These are phyloP conservation scores for Jackrogersella minutella DNA, from an alignment of 495 filamentous ascomycete species.

Conservation along the genomic window DNA sequence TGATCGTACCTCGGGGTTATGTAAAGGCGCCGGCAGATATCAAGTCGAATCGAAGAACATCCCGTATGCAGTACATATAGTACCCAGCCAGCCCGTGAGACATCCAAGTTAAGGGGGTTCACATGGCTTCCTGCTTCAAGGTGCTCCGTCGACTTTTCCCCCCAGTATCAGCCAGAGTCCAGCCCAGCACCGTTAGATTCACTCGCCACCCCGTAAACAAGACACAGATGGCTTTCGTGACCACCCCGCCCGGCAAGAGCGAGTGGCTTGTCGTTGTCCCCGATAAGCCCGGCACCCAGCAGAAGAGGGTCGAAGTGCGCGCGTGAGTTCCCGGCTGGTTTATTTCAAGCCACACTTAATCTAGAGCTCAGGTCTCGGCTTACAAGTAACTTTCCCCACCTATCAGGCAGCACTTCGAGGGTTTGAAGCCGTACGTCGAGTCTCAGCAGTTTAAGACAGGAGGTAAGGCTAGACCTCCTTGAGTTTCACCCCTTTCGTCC, in stretches of 20 bases:
- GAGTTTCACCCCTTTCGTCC: neutral
- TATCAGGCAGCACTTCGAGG: constrained; percentile 64
- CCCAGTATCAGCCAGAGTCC: constrained; percentile 16
- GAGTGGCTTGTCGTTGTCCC: constrained; percentile 91
- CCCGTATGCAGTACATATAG: constrained; percentile 9
- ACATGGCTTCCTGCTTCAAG: constrained; percentile 26
- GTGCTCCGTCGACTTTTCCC: constrained; percentile 28
- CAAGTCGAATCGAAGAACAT: constrained; percentile 13
- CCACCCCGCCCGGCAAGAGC: constrained; percentile 54
- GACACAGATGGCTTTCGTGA: constrained; percentile 52
- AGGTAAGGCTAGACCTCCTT: constrained; percentile 51
- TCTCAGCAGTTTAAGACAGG: constrained; percentile 62
- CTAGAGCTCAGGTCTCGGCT: constrained; percentile 6
- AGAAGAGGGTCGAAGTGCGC: constrained; percentile 75
- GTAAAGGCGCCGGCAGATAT: constrained; percentile 21
- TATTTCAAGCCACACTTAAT: neutral
- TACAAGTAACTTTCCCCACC: constrained; percentile 18
- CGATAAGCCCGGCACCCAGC: constrained; percentile 71
- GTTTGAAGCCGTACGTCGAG: constrained; percentile 53
- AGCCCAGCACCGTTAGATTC: constrained; percentile 23
- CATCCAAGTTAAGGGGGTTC: neutral
- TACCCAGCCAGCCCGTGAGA: neutral
- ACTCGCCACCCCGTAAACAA: constrained; percentile 25
- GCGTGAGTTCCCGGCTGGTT: constrained; percentile 63
- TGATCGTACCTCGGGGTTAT: constrained; percentile 25